Percentiles rank a stretch among this genome's conserved stretches.
These are phyloP conservation scores for Botrytis elliptica DNA, from an alignment of 2,329 filamentous ascomycete species.

Conservation along the genomic window DNA sequence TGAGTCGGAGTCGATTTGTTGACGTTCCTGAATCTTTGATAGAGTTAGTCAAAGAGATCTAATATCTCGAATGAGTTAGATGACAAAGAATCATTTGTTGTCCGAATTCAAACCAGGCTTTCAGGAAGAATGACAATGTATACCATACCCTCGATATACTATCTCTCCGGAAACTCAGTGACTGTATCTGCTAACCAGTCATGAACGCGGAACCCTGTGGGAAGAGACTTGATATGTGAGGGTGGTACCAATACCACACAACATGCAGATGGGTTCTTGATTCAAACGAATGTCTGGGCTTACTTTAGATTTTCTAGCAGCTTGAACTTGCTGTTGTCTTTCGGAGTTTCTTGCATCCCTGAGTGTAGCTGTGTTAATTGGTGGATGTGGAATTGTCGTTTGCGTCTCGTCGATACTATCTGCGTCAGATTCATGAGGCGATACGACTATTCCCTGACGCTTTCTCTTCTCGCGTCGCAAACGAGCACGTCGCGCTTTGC, in stretches of 20 bases:
- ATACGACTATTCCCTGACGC: conserved; percentile 21
- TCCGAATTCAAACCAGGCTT: background rate
- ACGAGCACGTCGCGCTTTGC: conserved; percentile 28
- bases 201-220: background rate
- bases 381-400: background rate
- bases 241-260: background rate
- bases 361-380: too few relatives aligned
- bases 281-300: background rate
- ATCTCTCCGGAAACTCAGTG: background rate
- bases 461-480: conserved; percentile 30
- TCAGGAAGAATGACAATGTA: background rate
- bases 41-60: background rate
- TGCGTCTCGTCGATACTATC: conserved; percentile 27
- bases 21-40: background rate
- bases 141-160: background rate
- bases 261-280: background rate
- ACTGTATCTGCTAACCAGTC: background rate
- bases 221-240: background rate
- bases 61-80: background rate
- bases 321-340: conserved; percentile 1
- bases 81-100: background rate
- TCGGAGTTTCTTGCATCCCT: background rate
- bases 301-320: conserved; percentile 10
- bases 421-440: conserved; percentile 22
- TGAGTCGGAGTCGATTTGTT: background rate